Evolutionary conservation across 202 grass and related monocot species (phyloP), one percentile per base, ranked within the genome.

Genomic region (Panicum virgatum): DNA sequence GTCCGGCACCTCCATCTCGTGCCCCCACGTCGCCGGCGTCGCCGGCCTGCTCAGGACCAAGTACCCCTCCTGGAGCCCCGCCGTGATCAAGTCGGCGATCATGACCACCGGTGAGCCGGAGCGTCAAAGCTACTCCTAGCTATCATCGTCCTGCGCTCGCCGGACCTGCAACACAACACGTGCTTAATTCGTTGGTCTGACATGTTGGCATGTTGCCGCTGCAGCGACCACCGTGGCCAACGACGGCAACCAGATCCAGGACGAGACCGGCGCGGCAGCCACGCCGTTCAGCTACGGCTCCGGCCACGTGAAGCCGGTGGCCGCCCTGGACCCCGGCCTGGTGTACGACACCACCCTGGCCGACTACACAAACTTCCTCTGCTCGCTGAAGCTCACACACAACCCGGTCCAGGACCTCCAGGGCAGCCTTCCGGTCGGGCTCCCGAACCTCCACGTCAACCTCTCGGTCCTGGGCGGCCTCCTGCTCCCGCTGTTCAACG

Each of bases 1-100:
- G 5, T 97, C 94, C 38, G 94, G 94, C 51, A 94, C 92, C 5
- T 94, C 94, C 51, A 97, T 97, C 90, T 70, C 94, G 63, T 97
- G 94, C 78, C 94, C 94, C 22, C 94, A 97, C 69, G 75, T 89
- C 5, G 79, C 94, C 1, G 88, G 92, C 38, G 14, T 97, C n/a
- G 75, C 42, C 66, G 92, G 84, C 53, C 90, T 94, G 45, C 26
- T 97, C 66, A 92, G 84, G 63, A 69, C 79, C 1, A 80, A 80
- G 44, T 57, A 91, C 64, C 94, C 89, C 6, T 0, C 46, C 19
- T 96, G 93, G 93, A 90, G 34, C 50, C 90, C 90, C 16, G 88
- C 86, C 10, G 89, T 89, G 72, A 82, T 89, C 80, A 85, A 85
- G 79, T 92, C 92, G n/a, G 89, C 89, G 1, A 85, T 94, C 69